Evolutionary conservation across 2,329 filamentous ascomycete genomes (phyloP), one percentile per base, ranked within the genome.

Genomic region (Trichoderma atrobrunneum): DNA sequence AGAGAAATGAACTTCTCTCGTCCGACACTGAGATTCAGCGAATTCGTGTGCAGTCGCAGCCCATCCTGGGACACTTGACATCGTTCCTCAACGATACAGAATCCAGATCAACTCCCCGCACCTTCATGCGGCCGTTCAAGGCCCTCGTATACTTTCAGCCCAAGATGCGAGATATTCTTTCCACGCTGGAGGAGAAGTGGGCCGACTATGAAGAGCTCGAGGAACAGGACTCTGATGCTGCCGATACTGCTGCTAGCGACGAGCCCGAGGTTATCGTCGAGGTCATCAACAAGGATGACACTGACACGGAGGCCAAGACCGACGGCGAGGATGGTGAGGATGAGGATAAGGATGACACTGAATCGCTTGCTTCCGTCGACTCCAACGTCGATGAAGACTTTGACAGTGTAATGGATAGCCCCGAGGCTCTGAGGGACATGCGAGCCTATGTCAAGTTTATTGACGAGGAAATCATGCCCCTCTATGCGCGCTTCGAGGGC

Each of bases 381-480:
- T 82, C 81, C 0, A 80, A 81, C 51, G 80, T 78, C 6, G 79
- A 80, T 34, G 78, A 78, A 65, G 79, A 83, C 70, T 75, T 80
- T 36, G 80, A 82, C 34, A 73, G 74, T 3, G 75, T 82, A 67
- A 82, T 83, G 80, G 79, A 83, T 64, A 82, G 79, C 69, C 76
- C 79, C 1, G 82, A 83, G 68, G 82, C 82, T 0, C 76, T 84
- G 18, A 75, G 78, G 2, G 81, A 85, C 72, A 82, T 85, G 79
- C 78, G 81, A 16, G 82, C 80, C 78, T 85, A 84, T 51, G 81
- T 85, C 61, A 75, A 83, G 39, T 85, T 85, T 67, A 75, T 84
- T n/a, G 83, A 85, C 54, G 76, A 81, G 24, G 81, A 84, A 56
- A 75, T 85, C 30, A 79, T 85, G 76, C 82, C 82, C 4, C 72